Base-by-base conservation (phyloP, 352 stramenopile species). In the Phytophthora cryptogea region DNA sequence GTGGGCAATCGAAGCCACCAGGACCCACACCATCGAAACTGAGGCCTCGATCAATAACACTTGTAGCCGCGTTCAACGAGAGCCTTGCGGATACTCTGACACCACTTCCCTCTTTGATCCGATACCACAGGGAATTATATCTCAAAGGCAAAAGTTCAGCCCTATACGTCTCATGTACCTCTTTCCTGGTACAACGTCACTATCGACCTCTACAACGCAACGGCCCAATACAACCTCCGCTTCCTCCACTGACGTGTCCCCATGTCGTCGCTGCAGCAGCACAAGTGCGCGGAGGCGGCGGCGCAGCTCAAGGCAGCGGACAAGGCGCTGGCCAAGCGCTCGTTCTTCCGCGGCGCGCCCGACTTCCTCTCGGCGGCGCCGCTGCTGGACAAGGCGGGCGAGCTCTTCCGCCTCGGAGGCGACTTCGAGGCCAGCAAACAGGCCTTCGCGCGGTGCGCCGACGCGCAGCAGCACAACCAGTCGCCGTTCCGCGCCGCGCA, bases 301-400 rank as follows among this genome's bases (percentile, higher is more conserved):
- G 75, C 74, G 48, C 70, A 78, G 27, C 54, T 87, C 20, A 75
- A 72, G 49, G 71, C 83, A 42, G 79, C 79, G n/a, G 79, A 87
- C 16, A 89, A 89, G 56, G 66, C 59, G 2, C 56, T 89, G 33
- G 55, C 63, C 37, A 78, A 73, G 45, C 59, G 60, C 37, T 74
- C 77, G n/a, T 83, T 94, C 64, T 89, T 94, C 72, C 80, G 85
- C 49, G 74, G 74, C 54, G 59, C 68, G 8, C 80, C 84, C 4
- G 85, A 94, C 59, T 94, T 88, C 60, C 72, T 94, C 16, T 64
- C 61, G 11, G 85, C 85, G 6, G 79, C 82, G 56, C 85, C 85
- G 47, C 60, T 83, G 36, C 52, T 94, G 14, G 85, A 94, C 57
- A 88, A 86, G 57, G 82, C 85, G 27, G 85, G 76, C 14, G 85